These are phyloP conservation scores for Lachancea dasiensis DNA, from an alignment of 805 yeast species.

Conservation along the genomic window DNA sequence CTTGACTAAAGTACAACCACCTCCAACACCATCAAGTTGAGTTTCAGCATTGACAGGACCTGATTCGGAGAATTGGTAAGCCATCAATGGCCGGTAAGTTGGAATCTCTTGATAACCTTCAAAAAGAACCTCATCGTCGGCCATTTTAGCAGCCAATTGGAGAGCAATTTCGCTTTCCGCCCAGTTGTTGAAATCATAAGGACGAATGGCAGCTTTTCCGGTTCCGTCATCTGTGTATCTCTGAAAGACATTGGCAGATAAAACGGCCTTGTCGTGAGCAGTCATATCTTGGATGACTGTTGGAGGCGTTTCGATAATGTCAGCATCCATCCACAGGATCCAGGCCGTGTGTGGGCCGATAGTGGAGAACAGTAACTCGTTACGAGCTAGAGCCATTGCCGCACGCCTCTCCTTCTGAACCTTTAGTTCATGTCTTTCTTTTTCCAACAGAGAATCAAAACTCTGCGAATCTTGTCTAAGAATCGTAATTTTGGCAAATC, in stretches of 20 bases:
- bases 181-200: constrained; percentile 97
- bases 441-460: constrained; percentile 67
- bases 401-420: constrained; percentile 87
- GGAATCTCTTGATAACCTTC: constrained; percentile 94
- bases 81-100: constrained; percentile 94
- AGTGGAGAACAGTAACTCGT: constrained; percentile 83
- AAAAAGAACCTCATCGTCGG: constrained; percentile 85
- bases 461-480: constrained; percentile 86
- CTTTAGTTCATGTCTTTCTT: constrained; percentile 80
- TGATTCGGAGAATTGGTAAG: constrained; percentile 64
- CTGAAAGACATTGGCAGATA: constrained; percentile 93
- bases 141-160: constrained; percentile 62
- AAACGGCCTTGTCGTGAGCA: constrained; percentile 74
- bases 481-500: constrained; percentile 80
- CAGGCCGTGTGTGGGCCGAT: constrained; percentile 86
- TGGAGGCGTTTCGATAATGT: constrained; percentile 82
- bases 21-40: constrained; percentile 96
- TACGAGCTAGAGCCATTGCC: constrained; percentile 91
- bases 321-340: constrained; percentile 96
- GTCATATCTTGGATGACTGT: constrained; percentile 84
- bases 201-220: constrained; percentile 55
- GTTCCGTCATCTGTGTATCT: constrained; percentile 59
- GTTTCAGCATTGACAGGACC: constrained; percentile 64
- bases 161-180: constrained; percentile 77
- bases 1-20: constrained; percentile 91